Base-by-base conservation (phyloP, 2,329 filamentous ascomycete genomes). In the Trichophaea hybrida region DNA sequence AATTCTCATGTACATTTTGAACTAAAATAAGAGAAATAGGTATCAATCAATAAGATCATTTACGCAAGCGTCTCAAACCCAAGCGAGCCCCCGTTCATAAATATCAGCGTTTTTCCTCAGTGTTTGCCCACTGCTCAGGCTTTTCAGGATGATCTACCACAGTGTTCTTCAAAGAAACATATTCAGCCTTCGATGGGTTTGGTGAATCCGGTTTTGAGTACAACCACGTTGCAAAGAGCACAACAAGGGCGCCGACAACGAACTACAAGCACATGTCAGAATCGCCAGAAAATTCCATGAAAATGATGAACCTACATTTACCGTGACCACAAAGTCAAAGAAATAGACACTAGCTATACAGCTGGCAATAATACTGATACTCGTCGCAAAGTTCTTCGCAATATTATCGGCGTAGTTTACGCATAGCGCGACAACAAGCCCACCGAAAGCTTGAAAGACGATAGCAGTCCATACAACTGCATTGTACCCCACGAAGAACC, bases 401-500 rank as follows among this genome's bases (percentile, higher is more conserved):
- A 94, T 94, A 69, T 93, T 94, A 74, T 93, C 86, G 4, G 86
- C 83, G 70, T 88, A 87, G 64, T 85, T 86, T 71, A 93, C 85
- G 70, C 85, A 87, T 61, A 93, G 77, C 1, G 85, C 86, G 7
- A 88, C 84, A n/a, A 94, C 75, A 33, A 97, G 79, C 31, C 91
- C 93, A 35, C 90, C 90, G 38, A 84, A 74, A 0, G 90, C 86
- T 71, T 98, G 93, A 61, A 93, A 79, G 5, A 82, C 70, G 66
- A 97, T 86, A 4, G 89, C 86, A 4, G 82, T 77, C 89, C 90
- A 96, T 2, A 97, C 91, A 17, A 91, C 78, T 77, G 81, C 85
- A 71, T 94, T 96, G 74, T 97, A 98, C 2, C 93, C 93, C 59
- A 86, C 85, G 67, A 98, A 97, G 73, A 97, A 94, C 10, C 93